phyloP scores from a whole-genome alignment of 2,329 filamentous ascomycete genomes.

The Tolypocladium tropicale region DNA sequence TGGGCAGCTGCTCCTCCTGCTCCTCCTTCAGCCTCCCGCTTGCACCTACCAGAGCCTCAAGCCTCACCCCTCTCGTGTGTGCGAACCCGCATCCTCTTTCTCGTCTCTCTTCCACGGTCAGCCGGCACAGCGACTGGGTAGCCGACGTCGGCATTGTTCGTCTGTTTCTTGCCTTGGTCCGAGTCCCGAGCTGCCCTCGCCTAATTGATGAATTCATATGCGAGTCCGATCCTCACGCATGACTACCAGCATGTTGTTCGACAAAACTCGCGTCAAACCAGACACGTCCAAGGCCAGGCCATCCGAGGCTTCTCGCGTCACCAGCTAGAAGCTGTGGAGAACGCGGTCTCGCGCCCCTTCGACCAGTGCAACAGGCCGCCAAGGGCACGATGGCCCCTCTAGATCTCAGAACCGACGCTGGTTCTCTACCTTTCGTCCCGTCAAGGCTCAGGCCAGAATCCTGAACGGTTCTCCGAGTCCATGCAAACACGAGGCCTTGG shows the following conservation, averaged over 20 bases:
- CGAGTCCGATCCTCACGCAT: slow-evolving; percentile 1
- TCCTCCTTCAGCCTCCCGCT: no score
- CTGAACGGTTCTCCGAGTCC: neutral
- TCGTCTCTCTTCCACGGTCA: neutral
- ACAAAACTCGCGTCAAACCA: slow-evolving; percentile 7
- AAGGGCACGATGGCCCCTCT: neutral
- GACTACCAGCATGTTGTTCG: slow-evolving; percentile 12
- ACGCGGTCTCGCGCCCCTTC: slow-evolving; percentile 8
- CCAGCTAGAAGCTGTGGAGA: slow-evolving; percentile 18
- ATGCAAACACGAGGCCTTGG: neutral
- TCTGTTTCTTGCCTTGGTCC: neutral
- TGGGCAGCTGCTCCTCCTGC: neutral
- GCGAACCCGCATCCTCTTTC: neutral
- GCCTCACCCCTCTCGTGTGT: neutral
- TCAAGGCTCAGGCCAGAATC: neutral
- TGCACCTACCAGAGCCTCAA: neutral
- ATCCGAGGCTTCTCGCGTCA: slow-evolving; percentile 4
- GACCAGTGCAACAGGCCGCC: slow-evolving; percentile 1
- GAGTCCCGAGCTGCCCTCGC: neutral
- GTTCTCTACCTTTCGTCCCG: slow-evolving; percentile 9
- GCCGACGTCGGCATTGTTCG: neutral
- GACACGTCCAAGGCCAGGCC: slow-evolving; percentile 3
- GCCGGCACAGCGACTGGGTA: neutral
- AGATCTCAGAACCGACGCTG: slow-evolving; percentile 6
- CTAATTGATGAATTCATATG: neutral